Percentiles rank a stretch among this genome's conserved stretches.
These are phyloP conservation scores for Andrographis paniculata DNA, from an alignment of 305 asterid species.

Conservation along the genomic window DNA sequence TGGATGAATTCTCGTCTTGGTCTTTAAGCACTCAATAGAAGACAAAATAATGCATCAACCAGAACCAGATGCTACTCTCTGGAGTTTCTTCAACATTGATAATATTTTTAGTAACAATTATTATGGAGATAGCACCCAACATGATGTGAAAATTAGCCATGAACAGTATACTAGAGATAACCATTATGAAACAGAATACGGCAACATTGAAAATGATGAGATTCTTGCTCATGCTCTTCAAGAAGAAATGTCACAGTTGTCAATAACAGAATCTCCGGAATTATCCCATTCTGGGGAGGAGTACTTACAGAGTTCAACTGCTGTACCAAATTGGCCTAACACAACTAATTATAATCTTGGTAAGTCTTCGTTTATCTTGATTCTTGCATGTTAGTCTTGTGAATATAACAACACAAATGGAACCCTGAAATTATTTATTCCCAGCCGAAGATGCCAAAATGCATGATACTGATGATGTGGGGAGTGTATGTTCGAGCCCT, in stretches of 20 bases:
- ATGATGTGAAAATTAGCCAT: conserved; percentile 57
- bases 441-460: conserved; percentile 42
- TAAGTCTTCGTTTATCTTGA: conserved; percentile 22
- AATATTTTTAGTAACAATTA: conserved; percentile 61
- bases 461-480: conserved; percentile 44
- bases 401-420: conserved; percentile 15
- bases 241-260: conserved; percentile 56
- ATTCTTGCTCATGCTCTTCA: conserved; percentile 50
- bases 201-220: conserved; percentile 46
- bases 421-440: conserved; percentile 20
- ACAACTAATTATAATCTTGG: conserved; percentile 46
- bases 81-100: conserved; percentile 54
- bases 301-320: conserved; percentile 33
- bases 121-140: conserved; percentile 64
- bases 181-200: conserved; percentile 24
- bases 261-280: conserved; percentile 50
- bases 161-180: conserved; percentile 52
- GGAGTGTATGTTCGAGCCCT: conserved; percentile 64
- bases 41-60: conserved; percentile 51
- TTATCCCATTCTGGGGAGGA: conserved; percentile 34
- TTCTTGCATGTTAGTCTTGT: conserved; percentile 12
- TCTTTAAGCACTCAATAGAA: conserved; percentile 21
- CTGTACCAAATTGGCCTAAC: conserved; percentile 44
- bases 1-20: conserved; percentile 18
- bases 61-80: conserved; percentile 56